phyloP scores from a whole-genome alignment of 352 stramenopile species.

The Globisporangium alternatum region DNA sequence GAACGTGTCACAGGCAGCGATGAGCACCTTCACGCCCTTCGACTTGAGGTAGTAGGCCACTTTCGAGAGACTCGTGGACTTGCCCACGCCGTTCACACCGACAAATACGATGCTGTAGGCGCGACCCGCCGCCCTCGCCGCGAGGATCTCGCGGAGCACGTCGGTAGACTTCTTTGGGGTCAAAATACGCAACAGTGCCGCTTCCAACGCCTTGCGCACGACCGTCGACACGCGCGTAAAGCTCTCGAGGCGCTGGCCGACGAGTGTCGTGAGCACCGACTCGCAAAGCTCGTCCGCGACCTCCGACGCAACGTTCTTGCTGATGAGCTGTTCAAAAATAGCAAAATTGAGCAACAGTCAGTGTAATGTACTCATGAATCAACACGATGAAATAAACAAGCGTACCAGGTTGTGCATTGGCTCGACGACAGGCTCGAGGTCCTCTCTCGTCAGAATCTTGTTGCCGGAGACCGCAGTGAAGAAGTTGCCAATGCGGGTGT shows the following conservation, averaged over 20 bases:
- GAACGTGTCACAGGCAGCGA: constrained; percentile 99
- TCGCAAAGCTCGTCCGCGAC: constrained; percentile 95
- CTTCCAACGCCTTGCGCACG: constrained; percentile 94
- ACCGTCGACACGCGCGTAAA: constrained; percentile 91
- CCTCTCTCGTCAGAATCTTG: constrained; percentile 92
- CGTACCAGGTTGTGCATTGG: constrained; percentile 91
- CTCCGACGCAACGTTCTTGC: constrained; percentile 97
- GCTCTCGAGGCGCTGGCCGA: constrained; percentile 94
- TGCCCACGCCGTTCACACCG: constrained; percentile 98
- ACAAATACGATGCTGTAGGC: constrained; percentile 99
- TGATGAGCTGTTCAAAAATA: constrained; percentile 75
- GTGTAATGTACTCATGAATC: not conserved
- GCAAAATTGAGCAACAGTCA: not conserved
- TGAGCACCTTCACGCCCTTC: constrained; percentile 94
- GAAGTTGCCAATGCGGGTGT: constrained; percentile 79
- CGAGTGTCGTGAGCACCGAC: constrained; percentile 91
- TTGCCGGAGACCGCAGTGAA: constrained; percentile 83
- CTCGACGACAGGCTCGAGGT: constrained; percentile 91
- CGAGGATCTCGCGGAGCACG: constrained; percentile 92
- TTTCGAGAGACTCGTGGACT: constrained; percentile 98
- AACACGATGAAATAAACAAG: not conserved
- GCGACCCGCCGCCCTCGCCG: constrained; percentile 77
- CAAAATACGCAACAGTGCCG: constrained; percentile 93
- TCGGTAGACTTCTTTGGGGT: constrained; percentile 95
- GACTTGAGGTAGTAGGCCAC: constrained; percentile 99